Base-by-base conservation (phyloP, 2,329 filamentous ascomycete genomes). In the Epichloe uncinata region DNA sequence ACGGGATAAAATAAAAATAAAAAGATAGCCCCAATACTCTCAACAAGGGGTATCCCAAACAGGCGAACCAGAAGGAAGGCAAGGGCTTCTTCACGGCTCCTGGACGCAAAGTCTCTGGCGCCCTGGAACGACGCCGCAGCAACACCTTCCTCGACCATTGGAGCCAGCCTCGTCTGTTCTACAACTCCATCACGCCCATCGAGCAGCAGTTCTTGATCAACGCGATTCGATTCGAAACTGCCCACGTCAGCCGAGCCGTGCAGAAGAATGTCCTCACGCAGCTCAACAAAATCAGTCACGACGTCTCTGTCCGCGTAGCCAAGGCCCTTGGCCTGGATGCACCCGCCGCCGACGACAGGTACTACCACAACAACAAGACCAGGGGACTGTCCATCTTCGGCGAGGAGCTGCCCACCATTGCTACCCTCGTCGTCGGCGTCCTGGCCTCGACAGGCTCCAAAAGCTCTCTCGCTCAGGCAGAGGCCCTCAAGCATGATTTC, bases 181-280 rank as follows among this genome's bases (percentile, higher is more conserved):
- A 77, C 73, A 87, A 87, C 72, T 86, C 82, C 0, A 69, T 88
- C 46, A 69, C 74, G 2, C 70, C 74, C 2, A 71, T 73, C 0
- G 84, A 87, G 65, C 77, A 85, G 62, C 83, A 87, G 59, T 82
- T 85, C 60, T 64, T 87, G 38, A 73, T 87, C 66, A 83, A 87
- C 61, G 83, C 82, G 0, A 79, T 87, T 49, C 80, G 84, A 30
- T 87, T 87, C 62, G 84, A 88, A 66, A 75, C 73, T 0, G 73
- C 78, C 20, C 74, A 84, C 13, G 57, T 87, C 35, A 67, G 71
- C 56, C 81, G 77, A 0, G 59, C 72, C 2, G 78, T 87, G 15
- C 80, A 80, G 65, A 65, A 75, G 55, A 86, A 85, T 55, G 78
- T 85, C 1, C 70, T 88, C 41, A 67, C 69, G 15, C 83, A 87